A percentile compares a stretch with the other conserved stretches of the same genome.
phyloP scores from a whole-genome alignment of 257 asterid species.

The Buddleja alternifolia region DNA sequence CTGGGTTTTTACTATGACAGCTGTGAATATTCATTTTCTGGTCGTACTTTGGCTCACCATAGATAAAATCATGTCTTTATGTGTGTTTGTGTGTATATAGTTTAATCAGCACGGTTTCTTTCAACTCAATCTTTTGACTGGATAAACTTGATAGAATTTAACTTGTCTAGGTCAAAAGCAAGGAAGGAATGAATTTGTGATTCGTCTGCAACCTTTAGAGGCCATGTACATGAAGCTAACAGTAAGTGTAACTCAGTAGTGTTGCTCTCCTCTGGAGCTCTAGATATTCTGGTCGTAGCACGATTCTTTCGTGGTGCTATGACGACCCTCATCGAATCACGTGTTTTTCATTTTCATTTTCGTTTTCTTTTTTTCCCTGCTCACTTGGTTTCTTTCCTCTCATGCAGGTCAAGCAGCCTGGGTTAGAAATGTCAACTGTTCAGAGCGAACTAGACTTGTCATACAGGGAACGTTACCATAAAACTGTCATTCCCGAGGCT shows the following conservation, averaged over 20 bases:
- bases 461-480: slow-evolving; percentile 82
- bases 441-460: slow-evolving; percentile 97
- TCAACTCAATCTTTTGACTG: slow-evolving; percentile 17
- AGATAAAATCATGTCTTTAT: neutral
- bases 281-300: no score
- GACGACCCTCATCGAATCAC: no score
- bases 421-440: slow-evolving; percentile 86
- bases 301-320: no score
- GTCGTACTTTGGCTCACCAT: no score
- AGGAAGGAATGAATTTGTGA: slow-evolving; percentile 95
- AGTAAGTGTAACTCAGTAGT: slow-evolving; percentile 44
- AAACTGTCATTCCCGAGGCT: slow-evolving; percentile 89
- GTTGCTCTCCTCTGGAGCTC: neutral
- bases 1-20: no score
- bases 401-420: slow-evolving; percentile 95
- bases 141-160: slow-evolving; percentile 28
- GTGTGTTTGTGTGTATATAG: neutral
- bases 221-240: slow-evolving; percentile 98
- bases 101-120: neutral
- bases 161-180: slow-evolving; percentile 73
- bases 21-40: no score
- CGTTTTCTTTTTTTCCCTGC: neutral
- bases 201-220: slow-evolving; percentile 96
- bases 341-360: neutral
- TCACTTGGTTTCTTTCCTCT: slow-evolving; percentile 25